Evolutionary conservation across 2,329 filamentous ascomycete species (phyloP).

Genomic region (Aspergillus pseudoglaucus): DNA sequence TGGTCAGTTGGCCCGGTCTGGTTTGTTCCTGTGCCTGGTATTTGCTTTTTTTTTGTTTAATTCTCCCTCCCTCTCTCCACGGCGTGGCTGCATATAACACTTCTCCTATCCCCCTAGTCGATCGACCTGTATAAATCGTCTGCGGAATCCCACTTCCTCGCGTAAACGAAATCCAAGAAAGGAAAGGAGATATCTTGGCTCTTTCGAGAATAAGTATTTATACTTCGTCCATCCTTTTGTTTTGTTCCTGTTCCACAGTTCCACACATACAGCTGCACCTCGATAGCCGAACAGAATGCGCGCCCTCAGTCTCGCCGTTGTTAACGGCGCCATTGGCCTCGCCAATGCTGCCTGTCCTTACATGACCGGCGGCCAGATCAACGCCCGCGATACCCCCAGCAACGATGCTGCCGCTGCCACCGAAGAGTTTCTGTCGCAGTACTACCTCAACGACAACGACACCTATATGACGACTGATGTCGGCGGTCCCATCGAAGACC

Average conservation of each 20-base stretch:
- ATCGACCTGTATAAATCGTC: too few relatives aligned
- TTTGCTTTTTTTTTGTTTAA: too few relatives aligned
- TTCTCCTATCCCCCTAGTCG: too few relatives aligned
- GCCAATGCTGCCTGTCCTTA: conserved; percentile 37
- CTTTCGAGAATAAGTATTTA: not conserved
- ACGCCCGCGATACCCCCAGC: conserved; percentile 15
- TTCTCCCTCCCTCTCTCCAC: too few relatives aligned
- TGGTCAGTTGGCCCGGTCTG: not conserved
- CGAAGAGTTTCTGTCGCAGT: conserved; percentile 39
- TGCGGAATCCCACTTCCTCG: too few relatives aligned
- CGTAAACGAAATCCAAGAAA: too few relatives aligned
- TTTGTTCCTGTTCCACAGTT: not conserved
- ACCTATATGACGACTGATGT: conserved; percentile 59
- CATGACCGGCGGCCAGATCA: conserved; percentile 30
- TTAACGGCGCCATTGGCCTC: conserved; percentile 23
- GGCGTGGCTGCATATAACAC: too few relatives aligned
- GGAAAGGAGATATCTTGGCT: too few relatives aligned
- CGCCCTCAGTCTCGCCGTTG: conserved; percentile 16
- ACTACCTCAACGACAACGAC: conserved; percentile 47
- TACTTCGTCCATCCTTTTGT: not conserved
- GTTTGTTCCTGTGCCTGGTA: not conserved
- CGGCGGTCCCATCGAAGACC: conserved; percentile 62
- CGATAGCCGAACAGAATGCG: conserved; percentile 18
- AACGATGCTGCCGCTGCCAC: conserved; percentile 23
- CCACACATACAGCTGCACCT: not conserved